These are phyloP conservation scores for Plantago coronopus DNA, from an alignment of 305 asterid species.

Conservation along the genomic window DNA sequence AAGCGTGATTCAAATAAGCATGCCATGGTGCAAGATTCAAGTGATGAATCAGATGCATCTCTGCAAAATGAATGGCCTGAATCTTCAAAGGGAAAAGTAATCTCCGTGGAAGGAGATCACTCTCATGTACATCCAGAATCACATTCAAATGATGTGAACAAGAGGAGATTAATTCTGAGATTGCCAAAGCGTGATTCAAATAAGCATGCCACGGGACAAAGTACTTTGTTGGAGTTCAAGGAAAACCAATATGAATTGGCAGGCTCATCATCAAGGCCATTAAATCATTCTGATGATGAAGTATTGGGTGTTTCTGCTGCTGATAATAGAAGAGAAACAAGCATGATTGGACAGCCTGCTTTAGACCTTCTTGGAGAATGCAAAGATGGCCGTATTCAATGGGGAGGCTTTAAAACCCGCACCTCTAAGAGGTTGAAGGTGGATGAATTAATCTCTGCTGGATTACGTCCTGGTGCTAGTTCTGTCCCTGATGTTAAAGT, in stretches of 20 bases:
- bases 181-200: slow-evolving; percentile 73
- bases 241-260: slow-evolving; percentile 35
- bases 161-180: slow-evolving; percentile 72
- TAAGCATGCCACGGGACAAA: slow-evolving; percentile 35
- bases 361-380: slow-evolving; percentile 67
- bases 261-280: slow-evolving; percentile 45
- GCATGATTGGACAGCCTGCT: slow-evolving; percentile 33
- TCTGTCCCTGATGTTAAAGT: slow-evolving; percentile 34
- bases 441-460: slow-evolving; percentile 49
- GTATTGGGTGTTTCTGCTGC: slow-evolving; percentile 33
- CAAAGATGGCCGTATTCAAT: slow-evolving; percentile 62
- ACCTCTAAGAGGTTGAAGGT: slow-evolving; percentile 68
- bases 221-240: slow-evolving; percentile 26
- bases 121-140: slow-evolving; percentile 41
- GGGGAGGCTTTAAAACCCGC: slow-evolving; percentile 94
- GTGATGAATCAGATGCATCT: slow-evolving; percentile 67
- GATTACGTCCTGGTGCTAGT: slow-evolving; percentile 36
- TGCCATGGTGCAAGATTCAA: slow-evolving; percentile 29
- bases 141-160: slow-evolving; percentile 43
- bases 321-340: slow-evolving; percentile 36
- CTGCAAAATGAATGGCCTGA: slow-evolving; percentile 44
- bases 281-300: slow-evolving; percentile 26
- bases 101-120: slow-evolving; percentile 42
- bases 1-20: slow-evolving; percentile 59
- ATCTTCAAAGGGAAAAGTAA: slow-evolving; percentile 71